Evolutionary conservation across 805 yeast genomes (phyloP).

Genomic region (Sugiyamaella boreocaroliniensis): DNA sequence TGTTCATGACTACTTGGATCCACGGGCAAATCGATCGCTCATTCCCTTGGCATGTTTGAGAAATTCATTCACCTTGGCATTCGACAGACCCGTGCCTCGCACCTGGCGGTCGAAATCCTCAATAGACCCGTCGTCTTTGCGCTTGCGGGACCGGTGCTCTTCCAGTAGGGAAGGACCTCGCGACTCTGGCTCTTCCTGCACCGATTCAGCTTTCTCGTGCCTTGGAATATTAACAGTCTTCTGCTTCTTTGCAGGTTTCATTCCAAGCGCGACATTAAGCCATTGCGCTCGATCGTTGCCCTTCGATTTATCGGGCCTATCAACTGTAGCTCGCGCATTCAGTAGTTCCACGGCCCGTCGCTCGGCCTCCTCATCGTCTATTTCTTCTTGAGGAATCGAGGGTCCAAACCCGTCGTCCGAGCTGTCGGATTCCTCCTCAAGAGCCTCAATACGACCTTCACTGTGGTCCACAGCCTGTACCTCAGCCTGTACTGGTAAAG

Average conservation of each 20-base stretch:
- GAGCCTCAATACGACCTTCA: neutral
- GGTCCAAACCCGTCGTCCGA: conserved; percentile 19
- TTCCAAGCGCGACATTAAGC: conserved; percentile 18
- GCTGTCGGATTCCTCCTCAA: neutral
- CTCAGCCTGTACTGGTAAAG: too few relatives aligned
- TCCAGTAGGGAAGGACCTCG: conserved; percentile 14
- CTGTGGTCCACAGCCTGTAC: neutral
- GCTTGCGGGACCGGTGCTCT: conserved; percentile 8
- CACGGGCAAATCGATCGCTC: conserved; percentile 12
- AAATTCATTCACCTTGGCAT: conserved; percentile 3
- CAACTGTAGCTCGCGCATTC: conserved; percentile 1
- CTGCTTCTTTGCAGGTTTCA: neutral
- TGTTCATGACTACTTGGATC: neutral
- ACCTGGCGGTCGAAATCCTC: conserved; percentile 10
- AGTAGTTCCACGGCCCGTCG: conserved; percentile 15
- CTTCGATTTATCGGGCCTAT: neutral
- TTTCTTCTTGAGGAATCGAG: conserved; percentile 7
- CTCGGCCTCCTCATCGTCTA: conserved; percentile 11
- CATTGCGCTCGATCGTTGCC: conserved; percentile 11
- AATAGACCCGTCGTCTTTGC: conserved; percentile 5
- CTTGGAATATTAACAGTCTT: neutral
- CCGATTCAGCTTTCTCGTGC: neutral
- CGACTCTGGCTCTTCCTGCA: neutral
- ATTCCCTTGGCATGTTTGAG: conserved; percentile 9
- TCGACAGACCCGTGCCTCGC: conserved; percentile 4